Conservation (phyloP, 345 rosid genomes). For the Populus davidiana region DNA sequence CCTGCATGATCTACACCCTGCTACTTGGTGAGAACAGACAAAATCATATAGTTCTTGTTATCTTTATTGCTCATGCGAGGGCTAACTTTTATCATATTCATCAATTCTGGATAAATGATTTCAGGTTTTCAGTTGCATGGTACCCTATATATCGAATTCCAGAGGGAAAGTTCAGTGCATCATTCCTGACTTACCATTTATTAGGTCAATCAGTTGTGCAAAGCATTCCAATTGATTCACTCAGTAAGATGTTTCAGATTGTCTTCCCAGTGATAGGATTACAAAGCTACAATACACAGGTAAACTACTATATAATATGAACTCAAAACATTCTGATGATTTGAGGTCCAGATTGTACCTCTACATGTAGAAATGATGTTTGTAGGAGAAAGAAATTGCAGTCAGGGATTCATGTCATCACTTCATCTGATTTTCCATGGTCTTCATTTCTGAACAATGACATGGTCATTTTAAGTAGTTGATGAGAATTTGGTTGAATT, state of each 20-base stretch:
- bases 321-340: background rate
- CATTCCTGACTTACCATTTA: constrained; percentile 36
- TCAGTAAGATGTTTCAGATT: background rate
- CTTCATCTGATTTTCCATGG: background rate
- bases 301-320: background rate
- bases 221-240: constrained; percentile 13
- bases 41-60: background rate
- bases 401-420: background rate
- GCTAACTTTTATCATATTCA: background rate
- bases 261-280: constrained; percentile 26
- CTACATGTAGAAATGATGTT: background rate
- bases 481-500: background rate
- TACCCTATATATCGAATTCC: constrained; percentile 34
- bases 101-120: background rate
- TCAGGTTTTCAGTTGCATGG: constrained; percentile 40
- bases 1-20: constrained; percentile 29
- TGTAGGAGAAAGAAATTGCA: background rate
- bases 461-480: background rate
- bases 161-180: constrained; percentile 19
- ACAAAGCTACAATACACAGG: constrained; percentile 27
- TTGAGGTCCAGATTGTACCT: background rate
- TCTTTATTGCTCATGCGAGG: background rate
- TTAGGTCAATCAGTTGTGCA: constrained; percentile 12
- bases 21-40: constrained; percentile 24
- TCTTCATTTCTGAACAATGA: background rate